These are phyloP conservation scores for Colletotrichum sp. DNA, from an alignment of 2,329 filamentous ascomycete genomes.

Conservation along the genomic window DNA sequence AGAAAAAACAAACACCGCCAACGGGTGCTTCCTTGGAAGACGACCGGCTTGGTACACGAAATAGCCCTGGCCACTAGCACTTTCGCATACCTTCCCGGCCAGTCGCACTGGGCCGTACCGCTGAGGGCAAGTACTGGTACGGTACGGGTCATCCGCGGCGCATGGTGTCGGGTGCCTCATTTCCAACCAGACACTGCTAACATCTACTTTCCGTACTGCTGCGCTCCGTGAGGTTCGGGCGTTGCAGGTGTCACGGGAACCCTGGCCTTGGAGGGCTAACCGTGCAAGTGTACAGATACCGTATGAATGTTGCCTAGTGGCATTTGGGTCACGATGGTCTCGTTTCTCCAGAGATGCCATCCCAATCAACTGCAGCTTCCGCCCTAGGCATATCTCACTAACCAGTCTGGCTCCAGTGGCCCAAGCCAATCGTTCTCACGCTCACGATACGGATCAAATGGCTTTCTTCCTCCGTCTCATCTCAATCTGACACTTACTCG, in stretches of 20 bases:
- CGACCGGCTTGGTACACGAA: not conserved
- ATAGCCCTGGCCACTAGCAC: not conserved
- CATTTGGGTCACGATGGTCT: not conserved
- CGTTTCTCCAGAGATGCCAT: not conserved
- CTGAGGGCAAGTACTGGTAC: not conserved
- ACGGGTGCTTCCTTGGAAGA: constrained; percentile 13
- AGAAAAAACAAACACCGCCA: not conserved
- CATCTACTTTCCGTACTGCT: not conserved
- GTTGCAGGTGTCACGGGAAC: not conserved
- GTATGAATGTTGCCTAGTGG: not conserved
- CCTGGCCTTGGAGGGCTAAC: not conserved
- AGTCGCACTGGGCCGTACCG: not conserved
- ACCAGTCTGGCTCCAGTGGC: not conserved
- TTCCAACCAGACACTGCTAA: not conserved
- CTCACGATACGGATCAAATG: not conserved
- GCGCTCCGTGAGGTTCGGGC: not conserved
- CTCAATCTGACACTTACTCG: not conserved
- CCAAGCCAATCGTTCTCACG: not conserved
- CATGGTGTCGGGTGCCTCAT: not conserved
- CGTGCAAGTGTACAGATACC: not conserved
- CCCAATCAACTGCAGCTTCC: not conserved
- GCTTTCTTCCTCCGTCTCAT: not conserved
- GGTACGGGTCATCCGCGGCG: not conserved
- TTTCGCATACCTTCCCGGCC: not conserved
- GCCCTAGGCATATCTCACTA: not conserved